phyloP scores from a whole-genome alignment of 495 filamentous ascomycete genomes.

The Penicillium odoratum region DNA sequence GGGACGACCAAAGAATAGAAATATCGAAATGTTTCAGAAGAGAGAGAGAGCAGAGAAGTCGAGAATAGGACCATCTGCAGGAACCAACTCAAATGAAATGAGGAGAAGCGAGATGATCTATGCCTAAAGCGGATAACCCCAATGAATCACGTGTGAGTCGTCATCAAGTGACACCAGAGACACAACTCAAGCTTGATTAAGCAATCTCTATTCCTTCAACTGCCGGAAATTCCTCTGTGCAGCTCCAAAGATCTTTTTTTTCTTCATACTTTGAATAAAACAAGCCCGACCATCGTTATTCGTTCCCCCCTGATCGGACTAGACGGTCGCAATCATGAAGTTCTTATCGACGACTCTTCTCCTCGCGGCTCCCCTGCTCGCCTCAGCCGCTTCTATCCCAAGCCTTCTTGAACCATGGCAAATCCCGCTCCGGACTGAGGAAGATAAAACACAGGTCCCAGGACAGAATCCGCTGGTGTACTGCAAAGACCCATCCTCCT shows the following conservation, averaged over 20 bases:
- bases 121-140: constrained; percentile 8
- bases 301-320: background rate
- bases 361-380: constrained; percentile 34
- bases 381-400: constrained; percentile 30
- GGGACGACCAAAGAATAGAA: no score
- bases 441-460: constrained; percentile 26
- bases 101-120: constrained; percentile 9
- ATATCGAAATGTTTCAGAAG: background rate
- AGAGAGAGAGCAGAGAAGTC: no score
- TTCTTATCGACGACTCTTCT: constrained; percentile 41
- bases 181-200: background rate
- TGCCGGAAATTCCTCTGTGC: background rate
- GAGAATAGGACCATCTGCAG: background rate
- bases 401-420: constrained; percentile 35
- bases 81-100: background rate
- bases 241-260: background rate
- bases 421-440: constrained; percentile 24
- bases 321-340: constrained; percentile 42
- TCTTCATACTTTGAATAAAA: background rate
- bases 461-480: constrained; percentile 55
- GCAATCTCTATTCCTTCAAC: constrained; percentile 6
- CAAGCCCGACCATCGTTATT: background rate
- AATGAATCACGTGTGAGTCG: constrained; percentile 20
- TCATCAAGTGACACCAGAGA: constrained; percentile 32
- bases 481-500: constrained; percentile 61